Evolutionary conservation across 805 yeast species (phyloP).

Genomic region (Pichia kluyveri): DNA sequence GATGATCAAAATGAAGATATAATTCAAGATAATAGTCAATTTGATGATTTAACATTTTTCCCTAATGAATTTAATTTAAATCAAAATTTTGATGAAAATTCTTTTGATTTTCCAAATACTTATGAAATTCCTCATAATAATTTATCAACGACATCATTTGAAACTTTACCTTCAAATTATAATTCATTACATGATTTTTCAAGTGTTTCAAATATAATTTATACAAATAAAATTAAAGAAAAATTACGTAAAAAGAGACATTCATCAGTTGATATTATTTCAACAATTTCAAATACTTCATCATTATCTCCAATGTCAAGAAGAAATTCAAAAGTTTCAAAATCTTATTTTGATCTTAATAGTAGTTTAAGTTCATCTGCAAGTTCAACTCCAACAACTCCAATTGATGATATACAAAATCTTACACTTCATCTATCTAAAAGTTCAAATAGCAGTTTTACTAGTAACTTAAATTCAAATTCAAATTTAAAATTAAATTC

Average conservation of each 20-base stretch:
- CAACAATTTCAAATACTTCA: neutral
- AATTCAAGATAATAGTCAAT: too few species aligned
- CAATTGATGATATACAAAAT: neutral
- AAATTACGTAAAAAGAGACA: constrained; percentile 6
- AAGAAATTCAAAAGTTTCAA: neutral
- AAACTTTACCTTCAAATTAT: neutral
- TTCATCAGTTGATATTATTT: neutral
- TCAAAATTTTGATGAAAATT: too few species aligned
- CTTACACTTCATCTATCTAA: neutral
- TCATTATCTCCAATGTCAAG: neutral
- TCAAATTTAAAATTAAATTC: too few species aligned
- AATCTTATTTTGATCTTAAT: neutral
- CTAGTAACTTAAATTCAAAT: too few species aligned
- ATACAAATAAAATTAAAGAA: constrained; percentile 7
- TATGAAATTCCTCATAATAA: neutral
- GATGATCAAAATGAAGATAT: too few species aligned
- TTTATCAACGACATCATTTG: neutral
- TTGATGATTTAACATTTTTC: too few species aligned
- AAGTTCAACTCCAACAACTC: neutral
- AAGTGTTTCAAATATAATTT: constrained; percentile 7
- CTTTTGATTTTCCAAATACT: neutral
- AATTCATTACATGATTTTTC: constrained; percentile 5
- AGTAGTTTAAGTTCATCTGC: neutral
- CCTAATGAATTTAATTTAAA: too few species aligned
- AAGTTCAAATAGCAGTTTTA: neutral